Base-by-base conservation (phyloP, 495 filamentous ascomycete genomes). In the Xylona heveae region DNA sequence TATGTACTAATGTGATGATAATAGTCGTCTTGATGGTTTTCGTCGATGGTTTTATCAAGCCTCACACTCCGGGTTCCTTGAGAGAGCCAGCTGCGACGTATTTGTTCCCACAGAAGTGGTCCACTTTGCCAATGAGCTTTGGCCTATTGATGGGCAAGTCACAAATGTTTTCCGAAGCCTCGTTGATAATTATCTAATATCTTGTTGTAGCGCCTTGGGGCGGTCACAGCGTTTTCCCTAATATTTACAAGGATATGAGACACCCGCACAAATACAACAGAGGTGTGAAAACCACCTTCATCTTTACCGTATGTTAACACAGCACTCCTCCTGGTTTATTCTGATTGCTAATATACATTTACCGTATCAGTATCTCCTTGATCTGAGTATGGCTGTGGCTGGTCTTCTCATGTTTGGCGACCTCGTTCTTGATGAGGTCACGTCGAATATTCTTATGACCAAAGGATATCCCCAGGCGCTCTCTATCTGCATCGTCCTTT, bases 201-300 rank as follows among this genome's bases (percentile, higher is more conserved):
- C 7, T 12, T 22, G 19, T 30, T 7, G 34, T 16, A 67, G 62
- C 83, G 16, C 83, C 85, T 1, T 97, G 83, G 82, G 88, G 88
- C 40, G 88, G 88, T 5, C 88, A 95, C 47, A 66, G 70, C 33
- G 88, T 97, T 18, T 93, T 97, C 46, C 88, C 88, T 2, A 92
- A 91, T 44, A 93, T 97, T 44, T 97, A 93, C 49, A 67, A 83
- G 31, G 88, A 97, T 53, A 97, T 97, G 88, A 64, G 88, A 38
- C 88, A 95, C 49, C 83, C 88, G 0, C 62, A 77, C 28, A 88
- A 81, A 45, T 95, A 88, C 49, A 61, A 58, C 14, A 66, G 66
- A 48, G 75, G 72, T 30, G 61, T 94, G 13, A 69, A 74, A 44
- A 64, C 72, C 24, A 91, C 84, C 1, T 95, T 88, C 46, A 51